phyloP scores from a whole-genome alignment of 768 basidiomycete genomes.

The Jaapia argillacea region DNA sequence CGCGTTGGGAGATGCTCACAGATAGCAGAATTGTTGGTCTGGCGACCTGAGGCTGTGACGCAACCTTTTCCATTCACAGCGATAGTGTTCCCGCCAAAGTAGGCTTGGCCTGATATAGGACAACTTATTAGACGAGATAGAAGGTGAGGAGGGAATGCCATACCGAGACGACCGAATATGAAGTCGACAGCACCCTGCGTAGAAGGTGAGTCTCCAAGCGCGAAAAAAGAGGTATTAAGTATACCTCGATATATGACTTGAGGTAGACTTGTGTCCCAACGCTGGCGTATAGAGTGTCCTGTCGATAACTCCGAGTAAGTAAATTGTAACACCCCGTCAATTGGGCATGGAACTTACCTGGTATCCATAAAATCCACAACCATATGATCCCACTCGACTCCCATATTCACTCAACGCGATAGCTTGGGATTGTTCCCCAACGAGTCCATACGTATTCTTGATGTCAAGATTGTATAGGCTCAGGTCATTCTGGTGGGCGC shows the following conservation, averaged over 20 bases:
- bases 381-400: conserved; percentile 17
- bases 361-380: conserved; percentile 8
- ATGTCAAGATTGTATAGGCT: conserved; percentile 42
- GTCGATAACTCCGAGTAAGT: conserved; percentile 18
- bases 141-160: too few relatives aligned
- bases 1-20: conserved; percentile 22
- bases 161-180: conserved; percentile 33
- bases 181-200: conserved; percentile 38
- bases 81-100: conserved; percentile 40
- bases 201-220: background rate
- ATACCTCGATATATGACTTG: conserved; percentile 34
- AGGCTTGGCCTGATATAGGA: conserved; percentile 25
- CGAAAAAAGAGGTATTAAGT: background rate
- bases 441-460: conserved; percentile 34
- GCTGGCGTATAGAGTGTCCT: conserved; percentile 38
- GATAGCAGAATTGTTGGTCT: conserved; percentile 32
- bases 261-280: conserved; percentile 37
- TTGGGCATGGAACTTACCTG: conserved; percentile 7
- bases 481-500: conserved; percentile 30
- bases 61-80: conserved; percentile 32
- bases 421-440: conserved; percentile 36
- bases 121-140: background rate
- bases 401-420: conserved; percentile 43
- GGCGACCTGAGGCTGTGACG: conserved; percentile 39
- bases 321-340: background rate